These are phyloP conservation scores for Macaranga tanarius DNA, from an alignment of 441 rosid genomes.

Conservation along the genomic window DNA sequence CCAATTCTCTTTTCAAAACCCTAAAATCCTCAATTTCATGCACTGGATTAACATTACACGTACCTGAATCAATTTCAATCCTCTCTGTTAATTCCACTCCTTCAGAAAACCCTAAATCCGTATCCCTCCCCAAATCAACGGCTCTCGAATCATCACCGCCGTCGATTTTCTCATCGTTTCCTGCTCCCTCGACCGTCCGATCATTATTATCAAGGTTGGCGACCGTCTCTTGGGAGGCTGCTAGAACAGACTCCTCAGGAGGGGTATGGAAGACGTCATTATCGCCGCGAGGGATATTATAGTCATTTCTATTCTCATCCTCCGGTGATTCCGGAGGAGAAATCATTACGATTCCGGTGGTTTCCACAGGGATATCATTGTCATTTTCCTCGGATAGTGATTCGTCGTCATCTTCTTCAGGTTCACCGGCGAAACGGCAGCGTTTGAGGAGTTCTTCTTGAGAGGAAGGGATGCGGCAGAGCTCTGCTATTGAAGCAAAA, in stretches of 20 bases:
- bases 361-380: slow-evolving; percentile 16
- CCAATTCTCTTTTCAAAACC: slow-evolving; percentile 23
- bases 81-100: slow-evolving; percentile 31
- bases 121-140: slow-evolving; percentile 41
- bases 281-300: slow-evolving; percentile 11
- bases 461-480: slow-evolving; percentile 30
- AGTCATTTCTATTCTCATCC: neutral
- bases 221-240: slow-evolving; percentile 7
- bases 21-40: slow-evolving; percentile 10
- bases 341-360: slow-evolving; percentile 34
- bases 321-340: slow-evolving; percentile 33
- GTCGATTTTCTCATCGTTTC: slow-evolving; percentile 13
- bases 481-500: slow-evolving; percentile 24
- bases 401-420: slow-evolving; percentile 12
- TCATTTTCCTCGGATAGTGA: neutral
- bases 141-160: slow-evolving; percentile 9
- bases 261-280: slow-evolving; percentile 41
- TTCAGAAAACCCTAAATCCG: slow-evolving; percentile 37
- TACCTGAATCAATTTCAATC: slow-evolving; percentile 13
- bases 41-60: slow-evolving; percentile 3
- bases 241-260: slow-evolving; percentile 26
- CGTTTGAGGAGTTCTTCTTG: slow-evolving; percentile 28
- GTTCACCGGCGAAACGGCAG: slow-evolving; percentile 26
- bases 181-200: neutral
- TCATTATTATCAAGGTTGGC: neutral